A percentile compares a stretch with the other conserved stretches of the same genome.
Evolutionary conservation across 371 early-diverging fungal species (phyloP).

Genomic region (Fennellomyces sp.): DNA sequence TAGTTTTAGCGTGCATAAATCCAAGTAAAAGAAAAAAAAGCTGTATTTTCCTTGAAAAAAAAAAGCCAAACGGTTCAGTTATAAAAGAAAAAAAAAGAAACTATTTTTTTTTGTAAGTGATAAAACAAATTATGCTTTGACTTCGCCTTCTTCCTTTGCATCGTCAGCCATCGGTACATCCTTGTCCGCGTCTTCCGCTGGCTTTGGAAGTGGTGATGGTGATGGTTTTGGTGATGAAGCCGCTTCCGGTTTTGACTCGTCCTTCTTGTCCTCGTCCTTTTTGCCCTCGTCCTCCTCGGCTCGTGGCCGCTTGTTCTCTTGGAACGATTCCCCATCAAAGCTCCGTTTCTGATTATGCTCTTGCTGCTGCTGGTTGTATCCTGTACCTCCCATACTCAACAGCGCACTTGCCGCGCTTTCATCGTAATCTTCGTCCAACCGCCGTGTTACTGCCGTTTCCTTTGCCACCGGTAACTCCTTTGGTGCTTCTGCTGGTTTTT

Average conservation of each 20-base stretch:
- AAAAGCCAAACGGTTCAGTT: neutral
- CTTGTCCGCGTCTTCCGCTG: neutral
- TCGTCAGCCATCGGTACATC: constrained; percentile 11
- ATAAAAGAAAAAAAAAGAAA: neutral
- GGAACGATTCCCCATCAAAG: neutral
- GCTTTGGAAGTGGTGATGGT: neutral
- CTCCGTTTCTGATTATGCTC: constrained; percentile 7
- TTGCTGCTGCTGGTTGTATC: constrained; percentile 8
- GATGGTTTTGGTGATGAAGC: constrained; percentile 1
- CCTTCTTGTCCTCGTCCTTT: neutral
- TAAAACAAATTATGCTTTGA: neutral
- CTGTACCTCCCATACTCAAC: constrained; percentile 21
- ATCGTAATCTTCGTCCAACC: constrained; percentile 24
- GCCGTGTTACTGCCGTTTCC: constrained; percentile 3
- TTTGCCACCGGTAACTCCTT: no score
- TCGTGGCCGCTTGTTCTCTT: constrained; percentile 3
- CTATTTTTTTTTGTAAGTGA: neutral
- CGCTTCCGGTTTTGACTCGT: neutral
- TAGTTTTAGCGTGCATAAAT: no score
- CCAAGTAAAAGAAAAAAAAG: neutral
- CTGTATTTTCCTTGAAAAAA: neutral
- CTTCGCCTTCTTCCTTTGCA: constrained; percentile 21
- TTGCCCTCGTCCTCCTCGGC: neutral
- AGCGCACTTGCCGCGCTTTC: constrained; percentile 23
- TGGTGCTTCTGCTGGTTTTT: neutral